Evolutionary conservation across 495 filamentous ascomycete genomes (phyloP), one percentile per base, ranked within the genome.

Genomic region (Haplographium delicatum): DNA sequence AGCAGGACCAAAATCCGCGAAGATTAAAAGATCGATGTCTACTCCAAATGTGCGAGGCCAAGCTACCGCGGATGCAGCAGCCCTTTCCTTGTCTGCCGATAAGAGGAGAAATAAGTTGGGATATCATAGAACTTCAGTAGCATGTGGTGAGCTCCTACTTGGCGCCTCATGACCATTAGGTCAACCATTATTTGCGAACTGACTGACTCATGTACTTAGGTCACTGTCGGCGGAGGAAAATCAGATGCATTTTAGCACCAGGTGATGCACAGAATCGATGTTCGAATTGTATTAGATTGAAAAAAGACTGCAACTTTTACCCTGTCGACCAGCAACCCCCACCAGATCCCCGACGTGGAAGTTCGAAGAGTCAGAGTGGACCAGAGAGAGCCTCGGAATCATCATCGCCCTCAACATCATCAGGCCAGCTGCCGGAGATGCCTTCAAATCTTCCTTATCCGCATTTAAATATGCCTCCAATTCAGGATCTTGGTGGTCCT

Each of bases 71-170:
- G 59, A 69, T 56, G 55, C 64, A 41, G 37, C 62, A 41, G 58
- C 48, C 26, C 34, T 67, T 38, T 57, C 69, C 61, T 69, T 66
- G 54, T 71, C 82, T 28, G 75, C 72, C 34, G 91, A 96, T 61
- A 96, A 93, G 70, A 85, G 87, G 66, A 84, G 93, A 59, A 98
- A 97, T 66, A 97, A 95, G 69, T 75, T 98, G 45, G 93, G 93
- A 25, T 98, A 98, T 67, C 91, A 96, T 74, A 84, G 93, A 50
- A 96, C 90, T 28, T 95, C 93, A 48, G 89, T 97, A 65, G 93
- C 93, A 57, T 98, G 93, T 76, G 86, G 93, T 98, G 78, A 82
- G 90, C 83, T 50, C 4, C 27, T 20, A 34, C 16, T 43, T 34
- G 13, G 11, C 18, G 20, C 25, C 10, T n/a, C n/a, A n/a, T n/a